These are phyloP conservation scores for Tolypocladium capitatum DNA, from an alignment of 2,329 filamentous ascomycete species.

Conservation along the genomic window DNA sequence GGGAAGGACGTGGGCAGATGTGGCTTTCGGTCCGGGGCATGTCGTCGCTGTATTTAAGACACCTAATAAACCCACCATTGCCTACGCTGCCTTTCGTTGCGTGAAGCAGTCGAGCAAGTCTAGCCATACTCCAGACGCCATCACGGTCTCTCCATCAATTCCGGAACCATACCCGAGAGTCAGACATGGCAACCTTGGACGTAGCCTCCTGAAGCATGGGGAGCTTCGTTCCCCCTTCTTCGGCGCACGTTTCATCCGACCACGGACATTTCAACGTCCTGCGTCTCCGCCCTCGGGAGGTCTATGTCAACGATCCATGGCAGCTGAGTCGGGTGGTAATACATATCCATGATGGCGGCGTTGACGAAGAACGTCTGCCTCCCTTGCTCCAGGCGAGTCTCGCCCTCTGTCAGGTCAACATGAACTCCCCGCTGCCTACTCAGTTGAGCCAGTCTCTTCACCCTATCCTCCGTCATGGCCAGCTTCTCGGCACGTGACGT, in stretches of 20 bases:
- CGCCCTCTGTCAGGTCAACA: conserved; percentile 24
- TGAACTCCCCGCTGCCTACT: conserved; percentile 16
- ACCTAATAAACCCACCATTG: neutral
- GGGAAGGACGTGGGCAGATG: neutral
- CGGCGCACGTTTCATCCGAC: too few relatives aligned
- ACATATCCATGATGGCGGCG: conserved; percentile 36
- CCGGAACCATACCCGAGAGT: neutral
- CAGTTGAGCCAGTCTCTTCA: conserved; percentile 7
- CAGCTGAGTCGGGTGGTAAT: conserved; percentile 28
- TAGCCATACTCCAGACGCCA: neutral
- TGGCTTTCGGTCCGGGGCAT: neutral
- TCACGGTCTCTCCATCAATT: neutral
- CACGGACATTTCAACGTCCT: neutral
- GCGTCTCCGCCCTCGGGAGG: conserved; percentile 11
- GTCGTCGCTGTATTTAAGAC: neutral
- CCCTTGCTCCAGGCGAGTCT: conserved; percentile 17
- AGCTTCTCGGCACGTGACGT: conserved; percentile 9
- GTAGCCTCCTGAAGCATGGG: neutral
- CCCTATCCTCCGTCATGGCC: conserved; percentile 4
- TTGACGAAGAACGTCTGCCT: conserved; percentile 47
- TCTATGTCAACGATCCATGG: conserved; percentile 41
- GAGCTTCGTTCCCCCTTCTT: too few relatives aligned
- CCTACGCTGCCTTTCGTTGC: neutral
- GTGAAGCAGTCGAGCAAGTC: neutral
- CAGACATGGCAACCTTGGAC: neutral